Evolutionary conservation across 202 grass and related monocot species (phyloP), one percentile per base, ranked within the genome.

Genomic region (Miscanthus sacchariflorus): DNA sequence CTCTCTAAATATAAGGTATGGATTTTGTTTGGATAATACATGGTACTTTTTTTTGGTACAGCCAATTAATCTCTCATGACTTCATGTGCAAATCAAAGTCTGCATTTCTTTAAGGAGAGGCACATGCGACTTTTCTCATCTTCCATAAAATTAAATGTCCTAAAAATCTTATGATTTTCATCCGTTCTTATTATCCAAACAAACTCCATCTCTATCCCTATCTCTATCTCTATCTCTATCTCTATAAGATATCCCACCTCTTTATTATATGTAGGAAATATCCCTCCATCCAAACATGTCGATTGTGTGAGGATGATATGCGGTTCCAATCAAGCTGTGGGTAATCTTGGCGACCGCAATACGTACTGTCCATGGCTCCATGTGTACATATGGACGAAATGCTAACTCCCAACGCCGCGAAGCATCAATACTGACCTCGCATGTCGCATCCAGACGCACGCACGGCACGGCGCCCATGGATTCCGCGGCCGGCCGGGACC

Each of bases 371-470:
- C 48, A 56, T 56, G 52, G 17, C 17, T 56, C 52, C 52, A 19
- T 19, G 52, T 7, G 52, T 56, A 7, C 18, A 58, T 21, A 9
- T 21, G 54, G 54, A 58, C 54, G 21, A 58, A 58, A 21, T 58
- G 19, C 54, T 58, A 58, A 21, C 54, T 58, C 54, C 54, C 54
- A 58, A 58, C 21, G 18, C 54, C 2, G 2, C 54, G 54, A 58
- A 58, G 19, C 54, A 58, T 58, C 54, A 39, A 70, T 36, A 79
- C 77, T 28, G 39, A 44, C 38, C 52, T 84, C 70, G 24, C 23
- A 28, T 63, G 74, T 77, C 74, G 74, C 68, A 70, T 42, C 69
- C 70, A 45, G 61, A 68, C 81, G 23, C 70, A 63, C n/a, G 59
- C 59, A 63, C n/a, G 52, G 68, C 80, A 17, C 19, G 69, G 81